Base-by-base conservation (phyloP, 495 filamentous ascomycete species). In the Entonaema liquescens region DNA sequence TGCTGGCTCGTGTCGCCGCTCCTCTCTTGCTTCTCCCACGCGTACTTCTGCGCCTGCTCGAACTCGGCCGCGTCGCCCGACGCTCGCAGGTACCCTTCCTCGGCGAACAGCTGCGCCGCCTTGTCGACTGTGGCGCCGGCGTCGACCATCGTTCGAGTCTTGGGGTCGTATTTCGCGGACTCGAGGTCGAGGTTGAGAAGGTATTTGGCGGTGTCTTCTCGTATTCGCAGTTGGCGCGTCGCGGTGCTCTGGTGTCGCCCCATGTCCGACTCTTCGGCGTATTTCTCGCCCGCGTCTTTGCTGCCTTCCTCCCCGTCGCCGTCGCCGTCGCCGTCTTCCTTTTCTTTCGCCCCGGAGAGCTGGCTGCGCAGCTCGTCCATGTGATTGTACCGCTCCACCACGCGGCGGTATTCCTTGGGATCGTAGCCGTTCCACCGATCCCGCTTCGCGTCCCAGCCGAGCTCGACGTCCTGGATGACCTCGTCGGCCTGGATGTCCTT, bases 181-280 rank as follows among this genome's bases (percentile, higher is more conserved):
- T 99, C 95, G 2, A 96, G 87, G 73, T 98, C 95, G 4, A 99
- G 86, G 74, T 98, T 98, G 0, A 98, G 83, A 6, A 99, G 82
- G 77, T 99, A 99, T 77, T 98, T 98, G n/a, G 95, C 95, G 5
- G 95, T 98, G 78, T 99, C 95, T 82, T 99, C 95, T 74, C 95
- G 89, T 67, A 99, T 88, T 59, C 95, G 88, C 67, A 99, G 85
- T 72, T 98, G 95, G 68, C 93, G 87, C 4, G 95, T 97, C n/a
- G 91, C 88, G 2, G 93, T 97, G 55, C 89, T 90, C 77, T 97
- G 94, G 59, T 96, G 89, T 65, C 91, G 85, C 19, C 95, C 94
- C 91, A 98, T 97, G 76, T 97, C 94, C n/a, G 93, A 93, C 77
- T 98, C 95, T 77, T 96, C 95, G 21, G 94, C 93, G 78, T 98